Evolutionary conservation across 306 rosid species (phyloP).

Genomic region (Luffa acutangula): DNA sequence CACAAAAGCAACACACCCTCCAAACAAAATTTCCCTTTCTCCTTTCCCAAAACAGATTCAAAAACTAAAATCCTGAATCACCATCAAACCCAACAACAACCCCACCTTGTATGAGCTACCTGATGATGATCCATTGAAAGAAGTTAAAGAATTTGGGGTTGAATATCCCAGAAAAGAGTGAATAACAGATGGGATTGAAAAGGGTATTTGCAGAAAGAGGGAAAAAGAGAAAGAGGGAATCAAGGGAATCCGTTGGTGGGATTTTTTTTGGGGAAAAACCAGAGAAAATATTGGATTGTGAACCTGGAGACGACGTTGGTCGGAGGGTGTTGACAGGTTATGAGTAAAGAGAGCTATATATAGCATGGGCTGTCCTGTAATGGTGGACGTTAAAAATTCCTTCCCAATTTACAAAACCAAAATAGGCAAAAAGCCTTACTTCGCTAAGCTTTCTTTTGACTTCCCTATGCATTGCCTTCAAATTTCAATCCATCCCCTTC

Average conservation of each 20-base stretch:
- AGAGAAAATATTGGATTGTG: not conserved
- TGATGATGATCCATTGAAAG: slow-evolving; percentile 4
- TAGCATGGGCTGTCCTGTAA: slow-evolving; percentile 11
- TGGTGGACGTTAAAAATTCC: slow-evolving; percentile 8
- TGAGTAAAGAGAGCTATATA: slow-evolving; percentile 8
- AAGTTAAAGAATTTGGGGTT: not conserved
- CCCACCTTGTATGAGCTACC: not conserved
- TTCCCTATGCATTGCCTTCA: not conserved
- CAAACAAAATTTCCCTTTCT: not conserved
- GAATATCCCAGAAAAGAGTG: not conserved
- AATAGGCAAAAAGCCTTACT: not conserved
- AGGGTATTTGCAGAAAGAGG: not conserved
- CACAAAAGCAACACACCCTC: not conserved
- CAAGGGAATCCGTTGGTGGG: slow-evolving; percentile 10
- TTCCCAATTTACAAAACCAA: not conserved
- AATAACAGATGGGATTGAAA: not conserved
- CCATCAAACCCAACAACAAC: not conserved
- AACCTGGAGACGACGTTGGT: not conserved
- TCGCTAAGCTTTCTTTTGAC: slow-evolving; percentile 4
- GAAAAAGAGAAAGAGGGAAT: not conserved
- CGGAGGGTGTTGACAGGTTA: not conserved
- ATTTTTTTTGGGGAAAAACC: not conserved
- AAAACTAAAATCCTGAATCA: not conserved
- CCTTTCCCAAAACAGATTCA: not conserved
- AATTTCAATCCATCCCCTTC: not conserved